A percentile compares a stretch with the other conserved stretches of the same genome.
Evolutionary conservation across 176 grass and related monocot species (phyloP).

Genomic region (Aegilops bicornis): DNA sequence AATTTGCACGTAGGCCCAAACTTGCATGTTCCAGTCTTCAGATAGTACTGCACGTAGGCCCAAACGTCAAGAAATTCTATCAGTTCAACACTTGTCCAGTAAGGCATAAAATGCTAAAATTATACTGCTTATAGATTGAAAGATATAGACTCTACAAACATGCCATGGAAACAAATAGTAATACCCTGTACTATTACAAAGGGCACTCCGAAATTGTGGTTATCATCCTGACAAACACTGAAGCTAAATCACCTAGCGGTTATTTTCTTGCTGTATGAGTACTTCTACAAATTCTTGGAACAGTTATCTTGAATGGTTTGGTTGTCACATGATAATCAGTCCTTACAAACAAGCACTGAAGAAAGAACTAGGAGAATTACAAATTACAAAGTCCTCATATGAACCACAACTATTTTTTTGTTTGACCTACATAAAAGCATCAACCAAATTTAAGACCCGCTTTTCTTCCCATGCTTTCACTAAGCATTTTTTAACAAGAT

Average conservation of each 20-base stretch:
- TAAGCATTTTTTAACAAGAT: background rate
- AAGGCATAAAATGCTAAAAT: slow-evolving; percentile 7
- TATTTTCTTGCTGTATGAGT: background rate
- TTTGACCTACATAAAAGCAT: background rate
- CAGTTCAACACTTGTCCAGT: background rate
- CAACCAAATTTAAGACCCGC: background rate
- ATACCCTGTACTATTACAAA: background rate
- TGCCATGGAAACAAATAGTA: slow-evolving; percentile 22
- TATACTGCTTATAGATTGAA: slow-evolving; percentile 22
- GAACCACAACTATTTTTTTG: slow-evolving; percentile 1
- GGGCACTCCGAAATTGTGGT: background rate
- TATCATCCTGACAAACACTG: slow-evolving; percentile 20
- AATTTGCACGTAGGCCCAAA: slow-evolving; percentile 99
- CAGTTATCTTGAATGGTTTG: slow-evolving; percentile 1
- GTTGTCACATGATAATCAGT: background rate
- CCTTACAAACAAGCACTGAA: background rate
- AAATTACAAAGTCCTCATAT: background rate
- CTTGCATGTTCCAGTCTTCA: slow-evolving; percentile 98
- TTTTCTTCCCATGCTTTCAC: background rate
- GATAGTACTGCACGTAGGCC: slow-evolving; percentile 60
- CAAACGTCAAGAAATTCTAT: slow-evolving; percentile 18
- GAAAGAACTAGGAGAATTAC: background rate
- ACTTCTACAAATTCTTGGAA: background rate
- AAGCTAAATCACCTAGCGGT: background rate
- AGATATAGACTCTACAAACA: background rate